These are phyloP conservation scores for Aristolochia contorta DNA, from an alignment of 164 flowering plant genomes.

Conservation along the genomic window DNA sequence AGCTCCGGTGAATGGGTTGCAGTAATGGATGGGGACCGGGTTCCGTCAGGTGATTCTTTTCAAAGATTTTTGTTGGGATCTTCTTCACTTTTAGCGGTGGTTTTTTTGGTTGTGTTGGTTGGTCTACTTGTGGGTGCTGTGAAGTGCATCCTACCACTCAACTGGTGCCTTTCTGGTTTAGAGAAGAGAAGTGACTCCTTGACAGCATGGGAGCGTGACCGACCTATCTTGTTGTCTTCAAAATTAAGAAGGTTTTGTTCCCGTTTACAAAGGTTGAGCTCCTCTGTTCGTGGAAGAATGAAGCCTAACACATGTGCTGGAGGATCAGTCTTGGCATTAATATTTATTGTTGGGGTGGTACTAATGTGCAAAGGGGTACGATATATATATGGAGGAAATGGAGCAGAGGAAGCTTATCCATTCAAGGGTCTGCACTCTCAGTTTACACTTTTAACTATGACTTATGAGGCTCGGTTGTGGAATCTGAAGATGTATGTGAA, in stretches of 20 bases:
- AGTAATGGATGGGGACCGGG: constrained; percentile 86
- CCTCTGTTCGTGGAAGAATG: constrained; percentile 34
- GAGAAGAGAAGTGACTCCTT: constrained; percentile 54
- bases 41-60: constrained; percentile 67
- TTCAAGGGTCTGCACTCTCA: constrained; percentile 65
- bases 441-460: constrained; percentile 87
- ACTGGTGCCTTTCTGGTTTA: constrained; percentile 42
- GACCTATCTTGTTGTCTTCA: constrained; percentile 33
- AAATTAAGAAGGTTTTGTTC: constrained; percentile 51
- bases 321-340: constrained; percentile 28
- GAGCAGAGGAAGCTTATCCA: constrained; percentile 71
- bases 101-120: constrained; percentile 33
- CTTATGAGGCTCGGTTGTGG: constrained; percentile 89
- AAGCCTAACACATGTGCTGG: constrained; percentile 50
- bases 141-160: constrained; percentile 58
- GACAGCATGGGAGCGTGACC: constrained; percentile 51
- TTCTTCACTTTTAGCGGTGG: constrained; percentile 36
- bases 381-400: constrained; percentile 70
- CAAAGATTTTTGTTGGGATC: constrained; percentile 54
- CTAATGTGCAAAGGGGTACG: constrained; percentile 48
- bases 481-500: constrained; percentile 82
- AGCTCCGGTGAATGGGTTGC: constrained; percentile 69
- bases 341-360: constrained; percentile 32
- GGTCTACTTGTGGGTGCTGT: constrained; percentile 77
- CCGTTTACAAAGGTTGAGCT: constrained; percentile 51